phyloP scores from a whole-genome alignment of 2,329 filamentous ascomycete genomes.

The Pseudocercospora macadamiae region DNA sequence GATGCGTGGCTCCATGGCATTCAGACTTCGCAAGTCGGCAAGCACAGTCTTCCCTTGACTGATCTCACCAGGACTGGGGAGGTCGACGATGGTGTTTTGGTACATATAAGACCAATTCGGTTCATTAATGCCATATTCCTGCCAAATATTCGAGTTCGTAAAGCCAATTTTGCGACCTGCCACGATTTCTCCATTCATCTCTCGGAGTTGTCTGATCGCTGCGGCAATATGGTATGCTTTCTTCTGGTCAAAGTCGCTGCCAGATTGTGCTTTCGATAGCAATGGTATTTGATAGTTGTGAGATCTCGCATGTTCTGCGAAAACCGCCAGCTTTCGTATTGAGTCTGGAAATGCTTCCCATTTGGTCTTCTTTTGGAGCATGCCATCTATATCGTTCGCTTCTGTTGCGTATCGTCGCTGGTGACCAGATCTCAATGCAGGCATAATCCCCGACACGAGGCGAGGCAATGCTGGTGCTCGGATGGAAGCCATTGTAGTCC shows the following conservation, averaged over 20 bases:
- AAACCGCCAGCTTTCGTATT: constrained; percentile 28
- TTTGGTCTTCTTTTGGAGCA: constrained; percentile 25
- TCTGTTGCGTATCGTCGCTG: constrained; percentile 15
- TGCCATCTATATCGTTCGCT: constrained; percentile 27
- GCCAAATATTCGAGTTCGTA: constrained; percentile 25
- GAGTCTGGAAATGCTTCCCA: constrained; percentile 25
- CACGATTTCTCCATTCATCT: constrained; percentile 29
- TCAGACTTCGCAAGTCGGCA: constrained; percentile 25
- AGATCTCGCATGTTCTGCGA: constrained; percentile 28
- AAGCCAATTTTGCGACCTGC: constrained; percentile 29
- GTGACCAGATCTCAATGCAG: background rate
- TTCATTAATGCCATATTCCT: constrained; percentile 25
- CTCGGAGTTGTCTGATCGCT: constrained; percentile 27
- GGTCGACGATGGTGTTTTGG: constrained; percentile 25
- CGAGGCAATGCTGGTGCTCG: background rate
- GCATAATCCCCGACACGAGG: background rate
- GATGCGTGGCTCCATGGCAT: constrained; percentile 27
- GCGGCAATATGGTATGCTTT: constrained; percentile 28
- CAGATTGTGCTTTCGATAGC: constrained; percentile 25
- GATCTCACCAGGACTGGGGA: constrained; percentile 20
- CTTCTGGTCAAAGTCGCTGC: constrained; percentile 21
- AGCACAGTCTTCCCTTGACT: constrained; percentile 23
- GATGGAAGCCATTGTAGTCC: constrained; percentile 10
- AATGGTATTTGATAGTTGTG: constrained; percentile 30
- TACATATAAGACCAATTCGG: constrained; percentile 29